Evolutionary conservation across 495 filamentous ascomycete genomes (phyloP).

Genomic region (Tuber borchii): DNA sequence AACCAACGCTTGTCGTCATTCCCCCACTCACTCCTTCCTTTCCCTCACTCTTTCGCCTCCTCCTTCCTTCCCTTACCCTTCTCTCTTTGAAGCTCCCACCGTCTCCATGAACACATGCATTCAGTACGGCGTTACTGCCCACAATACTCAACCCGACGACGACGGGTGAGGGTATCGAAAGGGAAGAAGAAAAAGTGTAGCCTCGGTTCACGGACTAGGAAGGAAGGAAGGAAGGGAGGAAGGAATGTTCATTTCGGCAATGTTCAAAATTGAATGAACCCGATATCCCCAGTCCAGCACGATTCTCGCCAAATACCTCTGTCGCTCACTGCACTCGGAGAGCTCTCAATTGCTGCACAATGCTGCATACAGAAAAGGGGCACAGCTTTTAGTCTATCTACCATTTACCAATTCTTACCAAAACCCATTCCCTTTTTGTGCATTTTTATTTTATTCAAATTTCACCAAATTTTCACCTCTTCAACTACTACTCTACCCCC

Average conservation of each 20-base stretch:
- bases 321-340: neutral
- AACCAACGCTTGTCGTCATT: neutral
- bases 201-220: neutral
- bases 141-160: constrained; percentile 7
- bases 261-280: neutral
- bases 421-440: constrained; percentile 8
- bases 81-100: neutral
- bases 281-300: constrained; percentile 8
- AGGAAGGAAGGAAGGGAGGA: neutral
- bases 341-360: constrained; percentile 3
- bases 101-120: neutral
- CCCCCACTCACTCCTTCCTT: neutral
- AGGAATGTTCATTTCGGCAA: neutral
- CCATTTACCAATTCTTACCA: constrained; percentile 8
- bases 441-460: neutral
- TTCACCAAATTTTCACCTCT: neutral
- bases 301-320: constrained; percentile 8
- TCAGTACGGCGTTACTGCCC: constrained; percentile 6
- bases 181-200: neutral
- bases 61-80: neutral
- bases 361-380: constrained; percentile 4
- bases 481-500: neutral
- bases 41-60: neutral
- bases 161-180: neutral
- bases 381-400: neutral